phyloP scores from a whole-genome alignment of 2,329 filamentous ascomycete genomes.

The Magnaporthiopsis rhizophila region DNA sequence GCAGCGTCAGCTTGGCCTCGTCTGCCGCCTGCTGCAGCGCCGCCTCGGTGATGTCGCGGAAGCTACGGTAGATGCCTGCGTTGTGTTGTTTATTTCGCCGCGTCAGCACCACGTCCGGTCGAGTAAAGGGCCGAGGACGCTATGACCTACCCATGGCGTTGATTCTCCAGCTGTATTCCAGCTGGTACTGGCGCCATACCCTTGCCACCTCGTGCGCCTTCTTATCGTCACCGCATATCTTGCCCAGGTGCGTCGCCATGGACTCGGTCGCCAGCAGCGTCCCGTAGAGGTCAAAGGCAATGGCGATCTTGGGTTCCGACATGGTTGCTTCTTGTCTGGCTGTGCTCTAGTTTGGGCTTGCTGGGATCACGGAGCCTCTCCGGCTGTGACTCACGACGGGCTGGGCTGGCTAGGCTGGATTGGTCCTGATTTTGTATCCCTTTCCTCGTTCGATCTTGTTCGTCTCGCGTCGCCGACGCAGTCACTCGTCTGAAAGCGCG shows the following conservation, averaged over 20 bases:
- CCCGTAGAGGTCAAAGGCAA: slow-evolving; percentile 71
- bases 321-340: slow-evolving; percentile 2
- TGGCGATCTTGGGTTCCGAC: slow-evolving; percentile 29
- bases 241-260: slow-evolving; percentile 51
- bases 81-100: neutral
- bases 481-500: neutral
- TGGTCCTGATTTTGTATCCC: neutral
- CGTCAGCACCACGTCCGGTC: neutral
- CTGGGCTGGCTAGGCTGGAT: too few relatives aligned
- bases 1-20: slow-evolving; percentile 43
- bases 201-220: slow-evolving; percentile 42
- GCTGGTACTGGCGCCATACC: slow-evolving; percentile 60
- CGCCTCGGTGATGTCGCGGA: slow-evolving; percentile 53
- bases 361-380: neutral
- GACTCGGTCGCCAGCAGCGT: slow-evolving; percentile 66
- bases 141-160: slow-evolving; percentile 61
- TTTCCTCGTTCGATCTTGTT: neutral
- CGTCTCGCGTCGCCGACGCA: neutral
- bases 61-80: slow-evolving; percentile 52
- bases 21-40: slow-evolving; percentile 56
- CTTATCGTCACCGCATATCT: slow-evolving; percentile 48
- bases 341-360: neutral
- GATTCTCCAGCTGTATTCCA: slow-evolving; percentile 71
- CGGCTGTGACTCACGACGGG: neutral
- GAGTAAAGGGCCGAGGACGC: neutral